Evolutionary conservation across 73 alveolate species (phyloP), one percentile per base, ranked within the genome.

Genomic region (Tetrahymena malaccensis): DNA sequence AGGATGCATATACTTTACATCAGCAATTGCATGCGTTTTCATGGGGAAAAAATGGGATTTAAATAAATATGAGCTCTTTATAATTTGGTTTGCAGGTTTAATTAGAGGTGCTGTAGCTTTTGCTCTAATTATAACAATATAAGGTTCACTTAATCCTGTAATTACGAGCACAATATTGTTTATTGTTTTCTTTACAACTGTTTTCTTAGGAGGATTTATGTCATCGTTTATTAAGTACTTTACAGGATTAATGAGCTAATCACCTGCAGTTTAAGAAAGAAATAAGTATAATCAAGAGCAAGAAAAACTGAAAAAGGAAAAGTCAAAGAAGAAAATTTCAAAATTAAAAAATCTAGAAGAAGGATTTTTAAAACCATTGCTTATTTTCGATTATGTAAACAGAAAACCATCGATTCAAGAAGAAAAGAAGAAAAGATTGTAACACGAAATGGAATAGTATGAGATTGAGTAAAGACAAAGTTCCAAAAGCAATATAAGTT

Each of bases 71-170:
- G 97, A 98, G 96, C 97, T 97, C 55, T 95, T 97, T 17, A 96
- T 98, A 8, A 97, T 98, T 95, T 97, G 99, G 96, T 98, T 98
- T 93, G 98, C 98, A 17, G 99, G 99, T n/a, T 84, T 97, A 34
- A 98, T 98, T 40, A 97, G 99, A 96, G 99, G 99, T n/a, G 99
- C 99, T 12, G 97, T 98, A 96, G 99, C 99, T 84, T 98, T 98
- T 95, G 99, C 99, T 50, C 96, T 98, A 94, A 97, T 96, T 38
- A 93, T 98, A 9, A 96, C 97, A 37, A 96, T 98, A 13, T 96
- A 97, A 44, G 95, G 98, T 7, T 27, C 95, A 34, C 37, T 70
- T 27, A 70, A 70, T 25, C 89, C 89, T 3, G 89, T 70, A 27
- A 70, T 70, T 22, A 31, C 37, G 0, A 70, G 89, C 89, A 70